A percentile compares a stretch with the other conserved stretches of the same genome.
Evolutionary conservation across 192 early-diverging fungal species (phyloP).

Genomic region (Pilaira anomala): DNA sequence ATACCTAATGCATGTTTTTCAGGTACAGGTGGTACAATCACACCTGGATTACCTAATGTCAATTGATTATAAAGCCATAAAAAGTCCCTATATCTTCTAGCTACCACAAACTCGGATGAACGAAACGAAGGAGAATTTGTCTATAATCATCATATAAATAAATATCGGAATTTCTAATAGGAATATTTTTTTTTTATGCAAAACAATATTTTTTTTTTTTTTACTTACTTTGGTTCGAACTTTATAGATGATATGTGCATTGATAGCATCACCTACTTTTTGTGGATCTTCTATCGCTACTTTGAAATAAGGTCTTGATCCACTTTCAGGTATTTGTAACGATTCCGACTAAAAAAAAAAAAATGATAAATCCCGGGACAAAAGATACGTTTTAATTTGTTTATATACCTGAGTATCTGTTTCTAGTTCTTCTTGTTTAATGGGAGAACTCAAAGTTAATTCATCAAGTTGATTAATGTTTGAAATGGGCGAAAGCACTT

Average conservation of each 20-base stretch:
- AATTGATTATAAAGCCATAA: slow-evolving; percentile 90
- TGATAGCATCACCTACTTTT: slow-evolving; percentile 88
- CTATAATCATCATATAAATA: slow-evolving; percentile 33
- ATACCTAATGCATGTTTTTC: slow-evolving; percentile 89
- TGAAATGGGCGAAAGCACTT: neutral
- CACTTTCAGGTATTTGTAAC: slow-evolving; percentile 36
- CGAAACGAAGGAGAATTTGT: slow-evolving; percentile 77
- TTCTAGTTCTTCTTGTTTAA: neutral
- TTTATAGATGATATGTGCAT: slow-evolving; percentile 83
- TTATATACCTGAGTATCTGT: slow-evolving; percentile 11
- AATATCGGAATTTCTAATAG: neutral
- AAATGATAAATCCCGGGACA: neutral
- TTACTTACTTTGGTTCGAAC: slow-evolving; percentile 67
- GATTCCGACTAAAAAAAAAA: slow-evolving; percentile 20
- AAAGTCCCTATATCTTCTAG: slow-evolving; percentile 90
- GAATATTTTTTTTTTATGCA: too few relatives aligned
- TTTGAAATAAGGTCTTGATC: slow-evolving; percentile 51
- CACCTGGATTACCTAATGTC: slow-evolving; percentile 72
- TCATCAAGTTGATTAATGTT: neutral
- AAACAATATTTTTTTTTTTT: neutral
- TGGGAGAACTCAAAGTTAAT: neutral
- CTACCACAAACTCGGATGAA: slow-evolving; percentile 74
- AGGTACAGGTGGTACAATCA: slow-evolving; percentile 89
- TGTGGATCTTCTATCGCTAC: slow-evolving; percentile 81
- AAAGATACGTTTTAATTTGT: neutral